phyloP scores from a whole-genome alignment of 2,329 filamentous ascomycete genomes.

The Penicillium janthinellum region DNA sequence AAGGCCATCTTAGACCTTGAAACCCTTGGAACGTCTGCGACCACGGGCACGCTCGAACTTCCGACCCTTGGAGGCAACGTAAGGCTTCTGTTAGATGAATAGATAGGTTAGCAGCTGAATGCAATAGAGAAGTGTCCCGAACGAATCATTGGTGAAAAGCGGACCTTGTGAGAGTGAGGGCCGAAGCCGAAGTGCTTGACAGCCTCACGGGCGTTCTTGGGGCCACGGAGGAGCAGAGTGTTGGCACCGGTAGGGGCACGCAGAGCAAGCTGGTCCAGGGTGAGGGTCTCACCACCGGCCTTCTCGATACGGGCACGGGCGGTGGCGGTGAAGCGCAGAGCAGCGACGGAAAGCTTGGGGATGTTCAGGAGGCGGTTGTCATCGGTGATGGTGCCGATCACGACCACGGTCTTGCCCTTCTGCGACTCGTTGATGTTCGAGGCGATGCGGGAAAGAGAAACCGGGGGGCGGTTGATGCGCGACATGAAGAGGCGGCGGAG shows the following conservation, averaged over 20 bases:
- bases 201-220: conserved; percentile 97
- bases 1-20: conserved; percentile 88
- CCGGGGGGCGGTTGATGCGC: conserved; percentile 94
- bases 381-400: conserved; percentile 94
- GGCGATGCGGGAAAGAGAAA: conserved; percentile 90
- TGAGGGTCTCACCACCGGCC: conserved; percentile 92
- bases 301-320: conserved; percentile 91
- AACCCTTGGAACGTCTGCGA: conserved; percentile 96
- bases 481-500: conserved; percentile 98
- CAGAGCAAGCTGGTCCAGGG: conserved; percentile 94
- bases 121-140: background rate
- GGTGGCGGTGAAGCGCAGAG: conserved; percentile 94
- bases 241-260: conserved; percentile 94
- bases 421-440: conserved; percentile 62
- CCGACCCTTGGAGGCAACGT: conserved; percentile 96
- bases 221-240: conserved; percentile 93
- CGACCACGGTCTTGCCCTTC: conserved; percentile 77
- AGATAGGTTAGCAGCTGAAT: conserved; percentile 18
- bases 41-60: conserved; percentile 99
- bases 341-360: conserved; percentile 91
- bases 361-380: conserved; percentile 91
- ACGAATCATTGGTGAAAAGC: conserved; percentile 28
- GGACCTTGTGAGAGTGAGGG: conserved; percentile 94
- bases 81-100: conserved; percentile 72
- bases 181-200: conserved; percentile 99